phyloP scores from a whole-genome alignment of 306 rosid species.

The Pueraria montana region DNA sequence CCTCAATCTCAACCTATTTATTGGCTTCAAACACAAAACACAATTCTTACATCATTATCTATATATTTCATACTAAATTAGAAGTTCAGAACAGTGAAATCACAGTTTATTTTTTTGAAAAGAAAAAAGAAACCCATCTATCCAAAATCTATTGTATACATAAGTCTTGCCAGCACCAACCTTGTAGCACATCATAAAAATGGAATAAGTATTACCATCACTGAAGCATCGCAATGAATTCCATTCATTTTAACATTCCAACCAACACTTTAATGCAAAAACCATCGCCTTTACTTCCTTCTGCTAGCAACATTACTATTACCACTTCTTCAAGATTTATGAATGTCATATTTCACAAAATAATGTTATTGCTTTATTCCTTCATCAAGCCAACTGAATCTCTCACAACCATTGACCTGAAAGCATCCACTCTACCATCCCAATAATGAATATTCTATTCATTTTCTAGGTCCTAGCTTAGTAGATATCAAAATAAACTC shows the following conservation, averaged over 20 bases:
- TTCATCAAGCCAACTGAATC: conserved; percentile 24
- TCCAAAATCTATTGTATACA: conserved; percentile 11
- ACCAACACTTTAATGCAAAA: conserved; percentile 32
- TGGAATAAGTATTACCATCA: conserved; percentile 23
- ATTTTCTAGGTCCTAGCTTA: neutral
- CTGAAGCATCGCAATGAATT: neutral
- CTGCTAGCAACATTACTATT: conserved; percentile 12
- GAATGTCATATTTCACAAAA: neutral
- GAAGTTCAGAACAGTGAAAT: conserved; percentile 27
- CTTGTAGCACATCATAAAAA: neutral
- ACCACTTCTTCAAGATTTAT: neutral
- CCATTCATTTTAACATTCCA: neutral
- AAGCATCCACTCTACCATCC: neutral
- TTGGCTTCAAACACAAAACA: conserved; percentile 23
- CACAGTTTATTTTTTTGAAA: neutral
- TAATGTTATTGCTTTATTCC: conserved; percentile 1
- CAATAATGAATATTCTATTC: neutral
- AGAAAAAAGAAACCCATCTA: neutral
- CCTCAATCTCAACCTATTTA: conserved; percentile 3
- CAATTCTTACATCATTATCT: conserved; percentile 6
- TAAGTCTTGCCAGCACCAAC: conserved; percentile 9
- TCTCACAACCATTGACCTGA: conserved; percentile 36
- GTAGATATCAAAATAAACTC: neutral
- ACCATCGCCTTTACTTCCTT: conserved; percentile 8
- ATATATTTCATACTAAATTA: conserved; percentile 17